These are phyloP conservation scores for Maudiozyma turicensis DNA, from an alignment of 805 yeast species.

Conservation along the genomic window DNA sequence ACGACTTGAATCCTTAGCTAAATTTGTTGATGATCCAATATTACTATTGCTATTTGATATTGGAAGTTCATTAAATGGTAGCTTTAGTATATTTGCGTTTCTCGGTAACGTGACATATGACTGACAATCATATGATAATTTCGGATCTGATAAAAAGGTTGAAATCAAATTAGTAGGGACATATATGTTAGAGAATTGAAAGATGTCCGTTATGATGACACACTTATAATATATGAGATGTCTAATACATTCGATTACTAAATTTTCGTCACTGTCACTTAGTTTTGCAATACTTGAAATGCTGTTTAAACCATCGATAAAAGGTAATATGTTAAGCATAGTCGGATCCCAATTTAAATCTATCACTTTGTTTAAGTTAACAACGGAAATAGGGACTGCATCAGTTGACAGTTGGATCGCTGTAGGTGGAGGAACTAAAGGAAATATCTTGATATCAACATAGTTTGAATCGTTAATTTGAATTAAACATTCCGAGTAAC, in stretches of 20 bases:
- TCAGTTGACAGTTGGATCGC: constrained; percentile 55
- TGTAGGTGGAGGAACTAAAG: constrained; percentile 74
- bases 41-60: constrained; percentile 5
- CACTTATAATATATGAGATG: constrained; percentile 87
- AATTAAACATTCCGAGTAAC: constrained; percentile 90
- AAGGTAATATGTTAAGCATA: constrained; percentile 78
- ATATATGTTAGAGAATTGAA: constrained; percentile 81
- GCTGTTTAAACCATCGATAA: constrained; percentile 81
- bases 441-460: constrained; percentile 89
- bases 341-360: constrained; percentile 98
- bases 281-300: constrained; percentile 64
- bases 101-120: constrained; percentile 52
- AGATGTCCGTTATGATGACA: constrained; percentile 71
- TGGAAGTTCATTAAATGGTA: constrained; percentile 24
- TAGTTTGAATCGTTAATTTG: constrained; percentile 86
- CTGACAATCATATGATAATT: constrained; percentile 76
- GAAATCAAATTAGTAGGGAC: constrained; percentile 79
- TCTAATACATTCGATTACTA: constrained; percentile 81
- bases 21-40: neutral
- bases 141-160: constrained; percentile 50
- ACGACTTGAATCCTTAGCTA: neutral
- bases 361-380: constrained; percentile 56
- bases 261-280: constrained; percentile 68
- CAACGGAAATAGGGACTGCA: constrained; percentile 90
- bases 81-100: constrained; percentile 20